phyloP scores from a whole-genome alignment of 129 eudicot genomes.

The Deinandra increscens region DNA sequence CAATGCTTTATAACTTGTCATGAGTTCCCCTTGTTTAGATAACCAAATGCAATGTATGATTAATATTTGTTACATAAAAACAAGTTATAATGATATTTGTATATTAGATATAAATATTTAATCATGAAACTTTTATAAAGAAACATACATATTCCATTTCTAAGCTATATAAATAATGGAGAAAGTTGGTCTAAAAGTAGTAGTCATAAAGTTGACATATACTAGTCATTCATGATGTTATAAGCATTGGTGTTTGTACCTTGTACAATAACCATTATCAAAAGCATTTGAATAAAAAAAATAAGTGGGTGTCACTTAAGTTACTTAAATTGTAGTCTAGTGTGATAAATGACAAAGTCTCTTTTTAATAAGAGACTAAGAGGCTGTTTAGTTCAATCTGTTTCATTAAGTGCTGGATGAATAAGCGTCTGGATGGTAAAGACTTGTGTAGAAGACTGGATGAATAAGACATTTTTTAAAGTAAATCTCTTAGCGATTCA shows the following conservation, averaged over 20 bases:
- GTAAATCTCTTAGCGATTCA: too few relatives aligned
- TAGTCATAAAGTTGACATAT: slow-evolving; percentile 14
- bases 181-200: neutral
- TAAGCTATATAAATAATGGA: slow-evolving; percentile 3
- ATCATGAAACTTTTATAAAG: neutral
- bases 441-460: too few relatives aligned
- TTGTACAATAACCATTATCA: neutral
- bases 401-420: too few relatives aligned
- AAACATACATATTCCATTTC: slow-evolving; percentile 12
- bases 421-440: too few relatives aligned
- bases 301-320: too few relatives aligned
- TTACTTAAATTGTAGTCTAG: too few relatives aligned
- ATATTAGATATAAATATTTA: neutral
- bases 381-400: too few relatives aligned
- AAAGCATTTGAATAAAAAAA: too few relatives aligned
- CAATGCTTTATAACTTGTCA: neutral
- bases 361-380: too few relatives aligned
- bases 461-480: too few relatives aligned
- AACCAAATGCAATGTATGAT: slow-evolving; percentile 10
- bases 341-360: too few relatives aligned
- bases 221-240: neutral
- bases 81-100: neutral
- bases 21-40: slow-evolving; percentile 7
- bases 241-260: neutral
- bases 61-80: neutral